Evolutionary conservation across 164 flowering plant species (phyloP).

Genomic region (Tetrastigma voinierianum): DNA sequence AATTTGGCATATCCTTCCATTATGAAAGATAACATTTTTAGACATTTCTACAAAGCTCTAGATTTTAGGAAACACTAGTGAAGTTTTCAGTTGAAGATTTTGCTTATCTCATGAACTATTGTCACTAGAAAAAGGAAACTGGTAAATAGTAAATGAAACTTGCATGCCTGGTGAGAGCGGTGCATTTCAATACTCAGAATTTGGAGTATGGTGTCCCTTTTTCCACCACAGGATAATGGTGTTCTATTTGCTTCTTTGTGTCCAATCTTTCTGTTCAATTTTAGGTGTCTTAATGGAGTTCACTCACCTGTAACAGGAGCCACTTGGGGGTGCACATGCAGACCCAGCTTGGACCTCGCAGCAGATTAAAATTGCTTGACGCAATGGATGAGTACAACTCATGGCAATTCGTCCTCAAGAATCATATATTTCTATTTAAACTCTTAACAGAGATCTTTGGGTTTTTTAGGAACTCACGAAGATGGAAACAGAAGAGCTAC

Average conservation of each 20-base stretch:
- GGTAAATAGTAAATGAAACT: not conserved
- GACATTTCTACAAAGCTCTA: not conserved
- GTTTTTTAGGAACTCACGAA: slow-evolving; percentile 63
- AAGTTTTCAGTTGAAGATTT: not conserved
- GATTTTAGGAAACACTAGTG: not conserved
- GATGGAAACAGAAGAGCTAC: slow-evolving; percentile 63
- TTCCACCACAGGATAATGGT: not conserved
- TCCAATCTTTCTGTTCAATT: no score
- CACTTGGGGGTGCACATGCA: slow-evolving; percentile 96
- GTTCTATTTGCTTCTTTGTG: not conserved
- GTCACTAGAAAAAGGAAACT: no score
- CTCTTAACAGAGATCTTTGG: not conserved
- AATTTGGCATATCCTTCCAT: not conserved
- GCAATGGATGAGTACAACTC: slow-evolving; percentile 62
- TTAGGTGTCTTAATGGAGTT: not conserved
- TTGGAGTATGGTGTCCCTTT: not conserved
- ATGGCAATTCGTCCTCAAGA: not conserved
- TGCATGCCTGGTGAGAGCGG: not conserved
- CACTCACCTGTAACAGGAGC: slow-evolving; percentile 59
- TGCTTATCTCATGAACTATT: not conserved
- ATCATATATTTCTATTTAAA: not conserved
- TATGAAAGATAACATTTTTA: not conserved
- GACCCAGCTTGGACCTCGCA: slow-evolving; percentile 91
- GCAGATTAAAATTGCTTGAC: slow-evolving; percentile 70
- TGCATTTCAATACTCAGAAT: not conserved